Percentiles rank a stretch among this genome's conserved stretches.
Evolutionary conservation across 1,284 basidiomycete species (phyloP).

Genomic region (Entoloma clypeatum): DNA sequence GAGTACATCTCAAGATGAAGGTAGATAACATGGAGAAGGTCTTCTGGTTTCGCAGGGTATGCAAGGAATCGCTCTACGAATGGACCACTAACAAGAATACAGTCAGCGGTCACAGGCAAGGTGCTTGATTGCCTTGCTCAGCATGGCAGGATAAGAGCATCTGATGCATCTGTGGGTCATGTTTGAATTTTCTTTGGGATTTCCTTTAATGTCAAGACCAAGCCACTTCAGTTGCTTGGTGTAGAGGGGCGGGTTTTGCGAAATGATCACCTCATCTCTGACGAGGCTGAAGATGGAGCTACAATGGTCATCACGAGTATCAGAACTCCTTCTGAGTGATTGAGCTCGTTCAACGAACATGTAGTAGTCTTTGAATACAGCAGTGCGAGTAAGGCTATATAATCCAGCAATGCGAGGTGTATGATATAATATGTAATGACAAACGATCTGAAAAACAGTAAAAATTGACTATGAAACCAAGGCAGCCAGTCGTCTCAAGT

Average conservation of each 20-base stretch:
- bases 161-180: conserved; percentile 24
- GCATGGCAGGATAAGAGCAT: conserved; percentile 32
- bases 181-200: neutral
- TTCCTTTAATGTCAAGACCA: neutral
- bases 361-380: conserved; percentile 31
- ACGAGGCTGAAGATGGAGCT: conserved; percentile 42
- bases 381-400: conserved; percentile 34
- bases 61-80: conserved; percentile 4
- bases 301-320: conserved; percentile 25
- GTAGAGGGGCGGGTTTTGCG: conserved; percentile 27
- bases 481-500: conserved; percentile 77
- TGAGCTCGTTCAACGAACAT: conserved; percentile 10
- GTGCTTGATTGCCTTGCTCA: conserved; percentile 44
- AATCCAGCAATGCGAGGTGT: conserved; percentile 39
- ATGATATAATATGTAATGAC: conserved; percentile 28
- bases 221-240: conserved; percentile 33
- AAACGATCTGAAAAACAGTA: conserved; percentile 17
- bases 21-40: conserved; percentile 35
- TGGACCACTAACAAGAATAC: neutral
- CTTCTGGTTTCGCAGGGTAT: conserved; percentile 70
- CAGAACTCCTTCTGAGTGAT: conserved; percentile 1
- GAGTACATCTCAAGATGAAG: conserved; percentile 51
- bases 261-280: conserved; percentile 39
- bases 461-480: conserved; percentile 58
- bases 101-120: conserved; percentile 45